phyloP scores from a whole-genome alignment of 139 green algal species.

The Chlamydomonas applanata region DNA sequence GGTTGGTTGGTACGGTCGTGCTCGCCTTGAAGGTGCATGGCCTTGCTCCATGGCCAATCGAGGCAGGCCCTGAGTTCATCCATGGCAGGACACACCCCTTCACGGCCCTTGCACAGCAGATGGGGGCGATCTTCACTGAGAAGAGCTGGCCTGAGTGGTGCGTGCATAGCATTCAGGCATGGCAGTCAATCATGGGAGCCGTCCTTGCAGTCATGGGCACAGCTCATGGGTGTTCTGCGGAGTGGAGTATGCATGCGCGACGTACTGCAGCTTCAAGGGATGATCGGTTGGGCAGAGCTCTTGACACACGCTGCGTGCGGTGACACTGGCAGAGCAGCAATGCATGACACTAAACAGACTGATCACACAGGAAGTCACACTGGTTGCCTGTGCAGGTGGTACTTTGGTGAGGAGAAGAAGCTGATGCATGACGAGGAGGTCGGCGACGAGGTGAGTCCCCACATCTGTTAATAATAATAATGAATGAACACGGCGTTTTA shows the following conservation, averaged over 20 bases:
- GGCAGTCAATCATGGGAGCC: no score
- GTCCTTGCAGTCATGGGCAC: no score
- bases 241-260: no score
- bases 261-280: no score
- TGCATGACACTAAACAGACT: not conserved
- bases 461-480: no score
- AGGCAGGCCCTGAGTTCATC: constrained; percentile 81
- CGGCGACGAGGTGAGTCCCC: constrained; percentile 41
- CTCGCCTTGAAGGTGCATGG: constrained; percentile 47
- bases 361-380: not conserved
- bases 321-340: not conserved
- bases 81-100: constrained; percentile 64
- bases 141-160: constrained; percentile 71
- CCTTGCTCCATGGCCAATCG: constrained; percentile 72
- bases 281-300: no score
- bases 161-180: no score
- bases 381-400: constrained; percentile 29
- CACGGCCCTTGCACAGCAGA: constrained; percentile 19
- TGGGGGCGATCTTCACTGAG: constrained; percentile 50
- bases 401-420: constrained; percentile 47
- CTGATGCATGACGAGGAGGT: constrained; percentile 45
- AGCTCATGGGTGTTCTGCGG: no score
- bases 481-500: no score
- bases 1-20: not conserved
- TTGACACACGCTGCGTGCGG: not conserved